A percentile compares a stretch with the other conserved stretches of the same genome.
phyloP scores from a whole-genome alignment of 352 stramenopile species.

The Pythium phragmitis region DNA sequence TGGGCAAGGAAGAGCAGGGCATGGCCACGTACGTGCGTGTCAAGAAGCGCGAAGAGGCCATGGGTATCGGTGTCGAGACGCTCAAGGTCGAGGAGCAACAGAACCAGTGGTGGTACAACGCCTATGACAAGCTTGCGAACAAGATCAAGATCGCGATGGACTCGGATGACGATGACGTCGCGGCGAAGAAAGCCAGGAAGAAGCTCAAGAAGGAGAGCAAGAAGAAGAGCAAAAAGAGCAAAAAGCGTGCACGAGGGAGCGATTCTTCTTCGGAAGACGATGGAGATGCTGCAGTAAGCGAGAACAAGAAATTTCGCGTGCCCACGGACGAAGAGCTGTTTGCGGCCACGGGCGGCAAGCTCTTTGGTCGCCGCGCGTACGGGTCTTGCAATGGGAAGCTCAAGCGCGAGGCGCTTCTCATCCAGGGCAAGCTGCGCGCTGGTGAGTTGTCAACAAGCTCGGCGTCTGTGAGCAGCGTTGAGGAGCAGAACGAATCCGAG shows the following conservation, averaged over 20 bases:
- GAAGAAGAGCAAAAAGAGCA: constrained; percentile 52
- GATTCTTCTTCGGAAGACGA: constrained; percentile 31
- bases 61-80: constrained; percentile 88
- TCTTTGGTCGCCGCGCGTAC: constrained; percentile 94
- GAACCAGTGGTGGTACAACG: constrained; percentile 89
- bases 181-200: constrained; percentile 50
- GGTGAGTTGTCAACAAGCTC: neutral
- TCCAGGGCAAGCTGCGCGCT: constrained; percentile 27
- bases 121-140: constrained; percentile 82
- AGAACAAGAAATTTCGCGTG: constrained; percentile 51
- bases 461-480: constrained; percentile 1
- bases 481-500: constrained; percentile 14
- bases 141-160: constrained; percentile 84
- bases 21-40: constrained; percentile 93
- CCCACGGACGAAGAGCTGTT: constrained; percentile 96
- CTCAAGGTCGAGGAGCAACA: constrained; percentile 60
- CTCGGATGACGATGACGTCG: constrained; percentile 47
- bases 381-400: constrained; percentile 86
- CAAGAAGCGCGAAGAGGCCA: constrained; percentile 91
- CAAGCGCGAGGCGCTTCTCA: constrained; percentile 67
- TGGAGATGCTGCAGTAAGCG: constrained; percentile 13
- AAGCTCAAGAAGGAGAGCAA: constrained; percentile 60
- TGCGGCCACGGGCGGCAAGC: constrained; percentile 91
- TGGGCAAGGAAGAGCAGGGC: constrained; percentile 95
- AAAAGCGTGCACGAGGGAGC: constrained; percentile 34